Percentiles rank a stretch among this genome's conserved stretches.
These are phyloP conservation scores for Cerrena zonata DNA, from an alignment of 1,284 basidiomycete genomes.

Conservation along the genomic window DNA sequence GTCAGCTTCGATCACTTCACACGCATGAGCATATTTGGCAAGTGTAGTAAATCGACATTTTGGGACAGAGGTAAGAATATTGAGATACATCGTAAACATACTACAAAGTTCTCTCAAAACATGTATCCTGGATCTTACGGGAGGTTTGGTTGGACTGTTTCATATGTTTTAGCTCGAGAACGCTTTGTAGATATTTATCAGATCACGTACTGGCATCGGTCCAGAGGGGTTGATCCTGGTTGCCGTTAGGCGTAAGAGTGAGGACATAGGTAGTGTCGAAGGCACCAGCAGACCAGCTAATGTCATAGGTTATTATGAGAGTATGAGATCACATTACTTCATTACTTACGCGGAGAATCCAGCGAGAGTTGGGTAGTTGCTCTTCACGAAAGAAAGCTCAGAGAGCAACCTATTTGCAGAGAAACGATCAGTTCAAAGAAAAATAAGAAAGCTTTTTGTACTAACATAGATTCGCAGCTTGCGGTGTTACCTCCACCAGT, in stretches of 20 bases:
- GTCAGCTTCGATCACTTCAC: background rate
- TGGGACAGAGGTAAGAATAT: too few species aligned
- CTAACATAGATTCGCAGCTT: slow-evolving; percentile 41
- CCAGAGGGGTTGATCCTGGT: slow-evolving; percentile 36
- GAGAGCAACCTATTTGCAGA: slow-evolving; percentile 30
- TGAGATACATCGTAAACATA: too few species aligned
- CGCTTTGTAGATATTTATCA: background rate
- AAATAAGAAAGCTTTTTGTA: too few species aligned
- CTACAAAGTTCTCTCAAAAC: too few species aligned
- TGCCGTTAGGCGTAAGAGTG: slow-evolving; percentile 30
- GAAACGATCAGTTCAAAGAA: background rate
- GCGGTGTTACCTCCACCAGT: slow-evolving; percentile 53
- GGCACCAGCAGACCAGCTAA: slow-evolving; percentile 36
- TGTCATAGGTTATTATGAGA: background rate
- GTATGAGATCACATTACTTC: too few species aligned
- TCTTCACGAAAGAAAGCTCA: slow-evolving; percentile 44
- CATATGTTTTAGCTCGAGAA: slow-evolving; percentile 1
- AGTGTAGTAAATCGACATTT: background rate
- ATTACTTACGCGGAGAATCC: slow-evolving; percentile 43
- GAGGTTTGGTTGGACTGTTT: slow-evolving; percentile 25
- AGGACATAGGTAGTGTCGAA: slow-evolving; percentile 36
- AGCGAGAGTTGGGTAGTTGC: slow-evolving; percentile 37
- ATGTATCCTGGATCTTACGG: slow-evolving; percentile 27
- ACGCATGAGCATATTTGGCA: background rate
- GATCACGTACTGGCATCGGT: slow-evolving; percentile 26